Evolutionary conservation across 352 stramenopile genomes (phyloP), one percentile per base, ranked within the genome.

Genomic region (Phytophthora pseudosyringae): DNA sequence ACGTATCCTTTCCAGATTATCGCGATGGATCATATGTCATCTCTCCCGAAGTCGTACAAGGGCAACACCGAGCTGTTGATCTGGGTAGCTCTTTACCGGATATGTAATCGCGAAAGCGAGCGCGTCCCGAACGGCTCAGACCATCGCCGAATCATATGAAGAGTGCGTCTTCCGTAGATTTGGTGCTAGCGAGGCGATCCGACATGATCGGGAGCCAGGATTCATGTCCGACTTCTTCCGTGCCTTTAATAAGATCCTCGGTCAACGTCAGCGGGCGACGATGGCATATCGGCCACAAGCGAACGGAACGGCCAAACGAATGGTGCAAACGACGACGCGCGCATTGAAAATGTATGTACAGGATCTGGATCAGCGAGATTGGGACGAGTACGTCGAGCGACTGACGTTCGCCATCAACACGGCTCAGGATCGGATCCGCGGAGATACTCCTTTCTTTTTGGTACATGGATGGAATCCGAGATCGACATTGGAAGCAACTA

Each of bases 161-260:
- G 36, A 53, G 10, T 59, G 43, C 9, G 62, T 75, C 1, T 66
- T 68, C 32, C 50, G 56, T 0, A 29, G 62, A 1, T 71, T 71
- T 21, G 67, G 62, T 0, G 67, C 61, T 0, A 71, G 52, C 25
- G 33, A 66, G 25, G 35, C 49, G 0, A 70, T 76, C 18, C 53
- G 69, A 0, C 64, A 76, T 15, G 63, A 70, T 28, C 49, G 69
- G 15, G 69, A 73, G 16, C 58, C 21, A 58, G 2, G 47, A 0
- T 76, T 76, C 31, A 76, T 72, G 68, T 56, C 62, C 8, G 49
- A 67, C 35, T 56, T 73, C n/a, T 72, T 68, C 44, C 35, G 56
- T 9, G 48, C 41, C 0, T 76, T 70, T 25, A 73, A 67, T 15
- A 49, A 41, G 29, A 51, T 73, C 3, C 25, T 67, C 0, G 45